A percentile compares a stretch with the other conserved stretches of the same genome.
These are phyloP conservation scores for Amphicarpaea edgeworthii DNA, from an alignment of 306 rosid genomes.

Conservation along the genomic window DNA sequence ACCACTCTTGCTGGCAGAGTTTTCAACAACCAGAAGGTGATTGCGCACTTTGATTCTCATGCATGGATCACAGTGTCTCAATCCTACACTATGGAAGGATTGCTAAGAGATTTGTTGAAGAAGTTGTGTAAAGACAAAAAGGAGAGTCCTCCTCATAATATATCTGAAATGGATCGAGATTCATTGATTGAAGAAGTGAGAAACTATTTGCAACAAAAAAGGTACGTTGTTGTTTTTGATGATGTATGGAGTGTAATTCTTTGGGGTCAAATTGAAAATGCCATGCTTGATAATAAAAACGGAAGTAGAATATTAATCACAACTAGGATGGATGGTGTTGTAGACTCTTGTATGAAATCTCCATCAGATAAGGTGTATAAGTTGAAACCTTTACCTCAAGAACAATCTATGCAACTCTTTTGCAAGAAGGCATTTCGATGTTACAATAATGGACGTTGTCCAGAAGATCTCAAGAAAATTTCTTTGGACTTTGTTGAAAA, in stretches of 20 bases:
- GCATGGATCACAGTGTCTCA: no score
- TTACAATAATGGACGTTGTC: no score
- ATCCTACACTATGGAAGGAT: no score
- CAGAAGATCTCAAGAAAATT: no score
- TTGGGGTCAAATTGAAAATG: background rate
- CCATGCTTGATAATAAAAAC: background rate
- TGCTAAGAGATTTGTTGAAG: background rate
- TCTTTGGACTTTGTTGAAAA: no score
- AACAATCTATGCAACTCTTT: background rate
- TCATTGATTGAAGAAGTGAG: background rate
- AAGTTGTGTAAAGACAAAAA: background rate
- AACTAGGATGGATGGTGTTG: no score
- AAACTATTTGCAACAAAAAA: background rate
- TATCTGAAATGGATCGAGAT: background rate
- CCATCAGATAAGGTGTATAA: background rate
- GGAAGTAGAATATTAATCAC: background rate
- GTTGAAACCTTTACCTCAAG: background rate
- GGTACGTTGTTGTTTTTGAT: background rate
- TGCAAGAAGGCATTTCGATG: background rate
- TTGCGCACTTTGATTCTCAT: no score
- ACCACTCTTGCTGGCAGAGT: slow-evolving; percentile 11
- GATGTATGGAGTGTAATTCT: background rate
- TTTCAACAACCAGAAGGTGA: background rate
- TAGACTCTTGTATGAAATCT: no score
- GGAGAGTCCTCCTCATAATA: background rate